phyloP scores from a whole-genome alignment of 345 rosid genomes.

The Citrus maxima region DNA sequence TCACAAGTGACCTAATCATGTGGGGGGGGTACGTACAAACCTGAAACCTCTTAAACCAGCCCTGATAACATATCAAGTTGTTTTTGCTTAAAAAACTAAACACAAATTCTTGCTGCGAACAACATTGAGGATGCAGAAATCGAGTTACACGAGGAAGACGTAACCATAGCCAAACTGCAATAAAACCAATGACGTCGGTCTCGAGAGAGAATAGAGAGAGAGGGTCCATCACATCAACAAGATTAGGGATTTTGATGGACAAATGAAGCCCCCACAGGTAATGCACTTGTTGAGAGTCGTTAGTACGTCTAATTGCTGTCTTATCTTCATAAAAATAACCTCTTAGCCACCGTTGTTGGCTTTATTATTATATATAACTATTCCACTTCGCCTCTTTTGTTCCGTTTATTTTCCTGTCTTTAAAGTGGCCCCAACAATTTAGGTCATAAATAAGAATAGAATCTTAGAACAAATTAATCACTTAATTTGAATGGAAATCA shows the following conservation, averaged over 20 bases:
- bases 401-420: neutral
- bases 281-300: neutral
- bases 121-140: no score
- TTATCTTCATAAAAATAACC: neutral
- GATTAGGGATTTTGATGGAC: neutral
- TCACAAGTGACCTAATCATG: no score
- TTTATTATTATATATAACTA: neutral
- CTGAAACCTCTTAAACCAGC: no score
- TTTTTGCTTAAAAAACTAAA: no score
- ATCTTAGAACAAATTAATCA: no score
- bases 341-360: neutral
- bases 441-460: neutral
- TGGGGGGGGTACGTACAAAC: no score
- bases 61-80: no score
- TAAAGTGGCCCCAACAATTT: neutral
- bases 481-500: neutral
- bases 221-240: neutral
- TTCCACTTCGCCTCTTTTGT: neutral
- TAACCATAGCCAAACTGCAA: no score
- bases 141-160: no score
- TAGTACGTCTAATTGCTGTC: neutral
- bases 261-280: conserved; percentile 3
- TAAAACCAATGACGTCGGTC: neutral
- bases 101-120: no score
- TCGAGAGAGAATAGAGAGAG: neutral